phyloP scores from a whole-genome alignment of 352 stramenopile genomes.

The Pythium grandisporangium region DNA sequence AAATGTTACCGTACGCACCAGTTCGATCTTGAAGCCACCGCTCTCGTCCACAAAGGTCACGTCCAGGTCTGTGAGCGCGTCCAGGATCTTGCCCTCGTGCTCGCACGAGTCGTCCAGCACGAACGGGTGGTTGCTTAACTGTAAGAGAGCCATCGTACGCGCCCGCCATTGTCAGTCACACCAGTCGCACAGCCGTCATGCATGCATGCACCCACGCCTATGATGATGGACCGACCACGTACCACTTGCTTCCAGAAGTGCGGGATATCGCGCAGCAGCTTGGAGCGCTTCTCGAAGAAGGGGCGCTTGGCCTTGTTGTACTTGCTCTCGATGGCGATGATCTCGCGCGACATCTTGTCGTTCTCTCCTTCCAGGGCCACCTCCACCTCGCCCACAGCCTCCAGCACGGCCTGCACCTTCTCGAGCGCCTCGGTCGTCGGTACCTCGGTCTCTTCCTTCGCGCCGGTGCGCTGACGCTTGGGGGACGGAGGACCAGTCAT shows the following conservation, averaged over 20 bases:
- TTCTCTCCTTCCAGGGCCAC: constrained; percentile 61
- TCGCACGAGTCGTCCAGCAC: constrained; percentile 33
- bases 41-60: constrained; percentile 53
- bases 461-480: constrained; percentile 69
- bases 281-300: constrained; percentile 52
- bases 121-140: constrained; percentile 70
- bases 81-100: constrained; percentile 41
- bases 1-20: constrained; percentile 37
- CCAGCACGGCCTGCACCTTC: constrained; percentile 47
- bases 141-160: constrained; percentile 4
- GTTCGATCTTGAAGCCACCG: constrained; percentile 65
- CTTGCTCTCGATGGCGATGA: constrained; percentile 68
- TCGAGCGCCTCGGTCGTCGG: constrained; percentile 29
- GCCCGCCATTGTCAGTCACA: no score
- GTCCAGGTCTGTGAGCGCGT: constrained; percentile 42
- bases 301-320: constrained; percentile 64
- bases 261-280: constrained; percentile 53
- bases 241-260: constrained; percentile 75
- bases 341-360: constrained; percentile 49
- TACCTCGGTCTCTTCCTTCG: constrained; percentile 16
- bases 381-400: constrained; percentile 34
- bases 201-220: no score
- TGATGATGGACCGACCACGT: no score
- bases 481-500: constrained; percentile 52
- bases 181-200: background rate